Evolutionary conservation across 2,329 filamentous ascomycete species (phyloP).

Genomic region (Epichloe festucae): DNA sequence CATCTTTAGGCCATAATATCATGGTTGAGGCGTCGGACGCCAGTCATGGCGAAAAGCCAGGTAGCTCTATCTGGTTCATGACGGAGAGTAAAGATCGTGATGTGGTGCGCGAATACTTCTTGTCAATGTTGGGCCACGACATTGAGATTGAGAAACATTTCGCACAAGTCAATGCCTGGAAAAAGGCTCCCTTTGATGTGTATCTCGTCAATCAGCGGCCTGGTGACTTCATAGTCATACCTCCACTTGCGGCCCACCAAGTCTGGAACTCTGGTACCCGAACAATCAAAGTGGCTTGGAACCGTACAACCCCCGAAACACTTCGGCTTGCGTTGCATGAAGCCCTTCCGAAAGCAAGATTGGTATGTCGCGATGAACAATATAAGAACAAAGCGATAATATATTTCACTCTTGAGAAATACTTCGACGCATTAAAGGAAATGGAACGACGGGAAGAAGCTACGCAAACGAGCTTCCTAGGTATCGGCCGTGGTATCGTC

Average conservation of each 20-base stretch:
- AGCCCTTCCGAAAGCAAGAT: slow-evolving; percentile 73
- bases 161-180: slow-evolving; percentile 90
- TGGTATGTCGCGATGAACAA: slow-evolving; percentile 93
- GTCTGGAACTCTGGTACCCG: slow-evolving; percentile 96
- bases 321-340: slow-evolving; percentile 76
- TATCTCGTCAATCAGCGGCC: slow-evolving; percentile 84
- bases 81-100: slow-evolving; percentile 88
- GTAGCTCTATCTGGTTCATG: slow-evolving; percentile 98
- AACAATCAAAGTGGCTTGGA: slow-evolving; percentile 98
- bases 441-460: slow-evolving; percentile 37
- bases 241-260: slow-evolving; percentile 86
- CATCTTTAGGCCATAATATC: slow-evolving; percentile 88
- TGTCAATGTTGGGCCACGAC: slow-evolving; percentile 86
- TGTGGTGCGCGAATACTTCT: slow-evolving; percentile 83
- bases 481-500: slow-evolving; percentile 33
- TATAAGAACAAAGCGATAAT: slow-evolving; percentile 98
- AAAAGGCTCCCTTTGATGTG: slow-evolving; percentile 82
- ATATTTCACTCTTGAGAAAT: slow-evolving; percentile 76
- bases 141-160: slow-evolving; percentile 97
- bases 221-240: slow-evolving; percentile 88
- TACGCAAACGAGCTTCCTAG: slow-evolving; percentile 31
- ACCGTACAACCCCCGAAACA: slow-evolving; percentile 88
- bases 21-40: slow-evolving; percentile 84
- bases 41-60: slow-evolving; percentile 63
- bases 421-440: slow-evolving; percentile 46